Evolutionary conservation across 257 asterid genomes (phyloP).

Genomic region (Solanum pennellii): DNA sequence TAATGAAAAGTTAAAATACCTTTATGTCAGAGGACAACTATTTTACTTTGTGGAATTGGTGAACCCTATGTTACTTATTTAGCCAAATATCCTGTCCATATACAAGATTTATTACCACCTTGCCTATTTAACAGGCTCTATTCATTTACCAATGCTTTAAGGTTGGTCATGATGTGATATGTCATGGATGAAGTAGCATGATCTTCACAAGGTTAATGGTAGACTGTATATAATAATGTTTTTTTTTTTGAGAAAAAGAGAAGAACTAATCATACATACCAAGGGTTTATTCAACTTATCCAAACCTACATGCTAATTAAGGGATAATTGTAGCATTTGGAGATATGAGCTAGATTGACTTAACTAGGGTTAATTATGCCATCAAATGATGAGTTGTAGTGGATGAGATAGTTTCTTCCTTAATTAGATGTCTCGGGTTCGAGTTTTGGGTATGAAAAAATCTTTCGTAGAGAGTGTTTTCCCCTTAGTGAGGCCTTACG

Average conservation of each 20-base stretch:
- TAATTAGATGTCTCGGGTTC: neutral
- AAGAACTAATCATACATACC: neutral
- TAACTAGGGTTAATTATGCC: neutral
- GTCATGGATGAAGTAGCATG: neutral
- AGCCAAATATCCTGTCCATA: neutral
- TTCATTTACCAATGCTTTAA: neutral
- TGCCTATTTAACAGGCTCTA: constrained; percentile 1
- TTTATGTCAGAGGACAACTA: neutral
- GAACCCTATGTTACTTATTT: neutral
- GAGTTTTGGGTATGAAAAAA: too few relatives aligned
- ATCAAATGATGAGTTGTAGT: neutral
- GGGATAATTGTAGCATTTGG: neutral
- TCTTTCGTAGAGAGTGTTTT: too few relatives aligned
- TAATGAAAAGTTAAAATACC: neutral
- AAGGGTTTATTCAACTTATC: neutral
- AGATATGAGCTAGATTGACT: neutral
- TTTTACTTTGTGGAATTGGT: neutral
- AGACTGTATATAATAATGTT: neutral
- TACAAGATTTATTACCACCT: neutral
- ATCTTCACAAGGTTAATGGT: neutral
- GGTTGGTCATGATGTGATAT: constrained; percentile 1
- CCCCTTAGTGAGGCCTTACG: neutral
- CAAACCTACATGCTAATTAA: neutral
- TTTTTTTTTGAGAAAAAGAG: neutral
- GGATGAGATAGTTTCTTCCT: fast-evolving